Percentiles rank a stretch among this genome's conserved stretches.
phyloP scores from a whole-genome alignment of 257 asterid species.

The Solanum clarkiae region DNA sequence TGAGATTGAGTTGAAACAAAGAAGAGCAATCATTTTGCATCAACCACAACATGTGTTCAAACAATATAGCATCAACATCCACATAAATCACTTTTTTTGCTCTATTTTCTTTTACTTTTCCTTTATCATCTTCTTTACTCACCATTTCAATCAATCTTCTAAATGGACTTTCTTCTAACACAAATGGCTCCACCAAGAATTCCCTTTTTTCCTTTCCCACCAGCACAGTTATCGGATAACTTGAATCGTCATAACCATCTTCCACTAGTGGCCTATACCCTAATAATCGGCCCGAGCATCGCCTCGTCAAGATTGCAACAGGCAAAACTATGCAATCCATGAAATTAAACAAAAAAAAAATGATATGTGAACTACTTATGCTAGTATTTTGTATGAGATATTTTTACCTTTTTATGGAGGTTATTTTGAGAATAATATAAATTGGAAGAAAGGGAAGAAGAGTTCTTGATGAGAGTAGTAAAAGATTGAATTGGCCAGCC shows the following conservation, averaged over 20 bases:
- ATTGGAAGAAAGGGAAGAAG: background rate
- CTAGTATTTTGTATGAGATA: background rate
- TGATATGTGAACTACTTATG: background rate
- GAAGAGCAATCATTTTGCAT: constrained; percentile 37
- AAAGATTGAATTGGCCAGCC: constrained; percentile 1
- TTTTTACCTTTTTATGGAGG: background rate
- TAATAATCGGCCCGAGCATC: constrained; percentile 10
- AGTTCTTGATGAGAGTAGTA: background rate
- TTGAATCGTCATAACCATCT: background rate
- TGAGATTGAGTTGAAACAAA: constrained; percentile 26
- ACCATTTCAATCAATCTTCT: constrained; percentile 18
- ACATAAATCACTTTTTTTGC: constrained; percentile 18
- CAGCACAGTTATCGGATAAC: constrained; percentile 13
- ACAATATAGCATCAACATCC: constrained; percentile 33
- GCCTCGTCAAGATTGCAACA: constrained; percentile 13
- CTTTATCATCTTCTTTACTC: constrained; percentile 5
- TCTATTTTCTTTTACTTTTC: background rate
- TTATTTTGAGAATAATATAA: background rate
- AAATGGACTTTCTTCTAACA: constrained; percentile 19
- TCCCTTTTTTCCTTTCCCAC: constrained; percentile 29
- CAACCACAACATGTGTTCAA: constrained; percentile 36
- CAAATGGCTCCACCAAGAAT: constrained; percentile 26
- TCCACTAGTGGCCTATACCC: constrained; percentile 17
- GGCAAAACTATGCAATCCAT: constrained; percentile 30
- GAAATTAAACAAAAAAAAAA: background rate